Base-by-base conservation (phyloP, 257 asterid genomes). In the Capsicum baccatum region DNA sequence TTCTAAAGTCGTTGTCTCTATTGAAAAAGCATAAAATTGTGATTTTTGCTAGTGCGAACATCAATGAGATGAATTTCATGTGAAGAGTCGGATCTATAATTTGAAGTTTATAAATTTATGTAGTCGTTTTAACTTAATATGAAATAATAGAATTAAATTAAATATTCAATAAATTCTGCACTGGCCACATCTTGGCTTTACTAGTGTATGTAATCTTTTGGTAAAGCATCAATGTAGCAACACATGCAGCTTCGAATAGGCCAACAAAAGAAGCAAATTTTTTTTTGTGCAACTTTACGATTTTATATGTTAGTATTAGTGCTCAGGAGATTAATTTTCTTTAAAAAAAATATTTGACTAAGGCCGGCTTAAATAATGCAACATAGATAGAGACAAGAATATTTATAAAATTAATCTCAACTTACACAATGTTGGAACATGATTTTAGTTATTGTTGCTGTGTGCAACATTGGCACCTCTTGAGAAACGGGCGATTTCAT, bases 71-170 rank as follows among this genome's bases (percentile, higher is more conserved):
- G 8, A 16, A 16, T 9, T 10, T 16, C 26, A 57, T 15, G 14
- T 14, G 8, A 6, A 0, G 3, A 21, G 8, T 0, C 0, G 15
- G 1, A 64, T 64, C 12, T 0, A 26, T 11, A 64, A 10, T 64
- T 26, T 64, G 4, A 39, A 39, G 44, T 39, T 39, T 39, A n/a
- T 63, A 37, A 5, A 3, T 4, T 3, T 5, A 0, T 26, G 0
- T 63, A 26, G 0, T 26, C 35, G 35, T 33, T 66, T 66, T 4
- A 6, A 13, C 6, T 13, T 67, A 67, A 66, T 33, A 67, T 26
- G 0, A 0, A 64, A 0, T 26, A 64, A 26, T 12, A 5, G 26
- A 56, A 14, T 39, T 56, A 5, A 56, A 5, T 52, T 9, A 39
- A 39, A 39, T 39, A 39, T 39, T 39, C 5, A 39, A 39, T 39